phyloP scores from a whole-genome alignment of 768 basidiomycete genomes.

The Pleurotus djamor region DNA sequence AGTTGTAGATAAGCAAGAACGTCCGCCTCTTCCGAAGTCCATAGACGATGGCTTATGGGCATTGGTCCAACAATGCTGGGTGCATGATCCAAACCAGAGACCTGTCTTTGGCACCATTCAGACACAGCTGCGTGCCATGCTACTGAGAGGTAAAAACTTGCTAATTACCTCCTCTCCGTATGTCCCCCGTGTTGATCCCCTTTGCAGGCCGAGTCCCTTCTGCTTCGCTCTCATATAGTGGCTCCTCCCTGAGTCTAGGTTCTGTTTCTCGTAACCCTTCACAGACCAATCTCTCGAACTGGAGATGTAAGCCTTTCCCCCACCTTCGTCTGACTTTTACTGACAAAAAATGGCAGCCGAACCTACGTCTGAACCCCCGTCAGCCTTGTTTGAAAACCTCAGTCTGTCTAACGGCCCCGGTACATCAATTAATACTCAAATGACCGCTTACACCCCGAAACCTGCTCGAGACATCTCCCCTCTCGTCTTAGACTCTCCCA shows the following conservation, averaged over 20 bases:
- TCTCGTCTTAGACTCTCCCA: background rate
- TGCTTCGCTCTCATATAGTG: background rate
- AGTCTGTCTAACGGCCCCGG: background rate
- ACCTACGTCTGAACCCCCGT: background rate
- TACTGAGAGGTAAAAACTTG: background rate
- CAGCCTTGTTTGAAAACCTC: background rate
- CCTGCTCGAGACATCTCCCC: background rate
- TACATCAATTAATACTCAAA: background rate
- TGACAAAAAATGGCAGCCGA: background rate
- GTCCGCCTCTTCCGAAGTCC: constrained; percentile 17
- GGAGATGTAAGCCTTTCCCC: background rate
- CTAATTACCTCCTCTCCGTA: background rate
- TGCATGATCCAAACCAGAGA: constrained; percentile 14
- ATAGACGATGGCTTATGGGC: constrained; percentile 17
- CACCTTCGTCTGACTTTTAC: background rate
- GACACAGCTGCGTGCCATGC: background rate
- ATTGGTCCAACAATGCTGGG: constrained; percentile 21
- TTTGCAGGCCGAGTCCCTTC: background rate
- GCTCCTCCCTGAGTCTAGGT: background rate
- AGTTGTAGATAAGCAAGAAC: constrained; percentile 16
- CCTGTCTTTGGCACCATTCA: constrained; percentile 15
- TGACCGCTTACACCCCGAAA: background rate
- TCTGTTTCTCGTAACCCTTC: background rate
- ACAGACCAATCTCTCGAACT: background rate
- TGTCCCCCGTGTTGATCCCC: background rate